These are phyloP conservation scores for Domatiomyces catenatus DNA, from an alignment of 2,329 filamentous ascomycete species.

Conservation along the genomic window DNA sequence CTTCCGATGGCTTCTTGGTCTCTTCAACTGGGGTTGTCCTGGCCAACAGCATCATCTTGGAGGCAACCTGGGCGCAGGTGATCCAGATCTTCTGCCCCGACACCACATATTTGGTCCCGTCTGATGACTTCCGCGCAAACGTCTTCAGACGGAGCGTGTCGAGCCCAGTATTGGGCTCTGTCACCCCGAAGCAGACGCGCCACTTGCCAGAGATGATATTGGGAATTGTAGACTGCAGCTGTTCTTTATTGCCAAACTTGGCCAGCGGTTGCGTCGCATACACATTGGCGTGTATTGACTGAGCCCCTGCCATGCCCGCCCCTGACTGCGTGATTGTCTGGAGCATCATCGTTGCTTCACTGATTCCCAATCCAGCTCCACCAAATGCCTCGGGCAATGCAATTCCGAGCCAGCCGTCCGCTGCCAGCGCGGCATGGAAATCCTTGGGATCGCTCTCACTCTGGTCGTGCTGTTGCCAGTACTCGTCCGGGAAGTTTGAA, in stretches of 20 bases:
- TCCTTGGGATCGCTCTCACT: constrained; percentile 56
- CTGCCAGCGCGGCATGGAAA: constrained; percentile 58
- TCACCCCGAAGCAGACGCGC: constrained; percentile 68
- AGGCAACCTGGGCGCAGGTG: constrained; percentile 65
- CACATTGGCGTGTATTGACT: constrained; percentile 42
- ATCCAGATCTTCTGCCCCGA: constrained; percentile 83
- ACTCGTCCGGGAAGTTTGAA: constrained; percentile 54
- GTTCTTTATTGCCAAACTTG: constrained; percentile 52
- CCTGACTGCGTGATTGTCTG: constrained; percentile 66
- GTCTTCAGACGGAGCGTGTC: constrained; percentile 61
- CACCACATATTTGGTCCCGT: constrained; percentile 42
- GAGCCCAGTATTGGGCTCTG: constrained; percentile 67
- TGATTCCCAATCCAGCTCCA: constrained; percentile 57
- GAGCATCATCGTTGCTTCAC: constrained; percentile 76
- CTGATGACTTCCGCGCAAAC: constrained; percentile 35
- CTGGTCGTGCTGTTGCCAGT: constrained; percentile 63
- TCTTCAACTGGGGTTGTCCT: constrained; percentile 57
- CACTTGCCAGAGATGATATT: constrained; percentile 57
- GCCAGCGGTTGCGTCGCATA: constrained; percentile 41
- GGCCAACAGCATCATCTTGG: constrained; percentile 69
- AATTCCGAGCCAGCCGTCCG: constrained; percentile 68
- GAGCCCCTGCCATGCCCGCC: constrained; percentile 52
- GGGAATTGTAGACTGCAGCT: constrained; percentile 49
- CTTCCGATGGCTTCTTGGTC: constrained; percentile 55
- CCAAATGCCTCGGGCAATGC: constrained; percentile 60